Evolutionary conservation across 2,329 filamentous ascomycete species (phyloP), one percentile per base, ranked within the genome.

Genomic region (Bimuria novae-zelandiae): DNA sequence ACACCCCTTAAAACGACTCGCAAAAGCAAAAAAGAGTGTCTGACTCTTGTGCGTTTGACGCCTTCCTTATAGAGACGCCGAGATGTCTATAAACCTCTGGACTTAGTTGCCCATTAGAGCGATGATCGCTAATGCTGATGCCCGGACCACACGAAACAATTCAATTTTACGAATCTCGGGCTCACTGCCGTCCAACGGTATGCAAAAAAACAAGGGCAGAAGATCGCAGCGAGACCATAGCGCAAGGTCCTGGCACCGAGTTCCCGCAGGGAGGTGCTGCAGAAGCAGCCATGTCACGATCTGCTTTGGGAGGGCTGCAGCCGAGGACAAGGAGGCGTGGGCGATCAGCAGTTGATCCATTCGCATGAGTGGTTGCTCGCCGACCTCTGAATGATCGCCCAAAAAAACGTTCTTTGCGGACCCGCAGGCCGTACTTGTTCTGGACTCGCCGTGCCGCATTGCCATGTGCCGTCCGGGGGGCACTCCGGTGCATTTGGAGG

Each of bases 221-320:
- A 32, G 27, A 22, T 41, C 35, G 17, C 17, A 10, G 1, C 4
- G 35, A 1, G 37, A 25, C 14, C 35, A 33, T 19, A 29, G 50
- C 43, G 43, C 27, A 7, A 6, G 16, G 7, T 21, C 50, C 35
- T 43, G 27, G 37, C 25, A 11, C 30, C 39, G 40, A n/a, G 37
- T 23, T 40, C 37, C 37, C 37, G 41, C 33, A 43, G 19, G 35
- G 44, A 56, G 32, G 50, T 23, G 36, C n/a, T 33, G 52, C 48
- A 43, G 22, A 40, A 42, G 49, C 42, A 22, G 33, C 49, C 47
- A 45, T 44, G 25, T 52, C 45, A 49, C 43, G 49, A 52, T 52
- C 51, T 46, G 17, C 43, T 55, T 55, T 51, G 33, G 53, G 49
- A 41, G 39, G 35, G 27, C 27, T 52, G 53, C 53, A 55, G 51